phyloP scores from a whole-genome alignment of 1,284 basidiomycete genomes.

The Ustilago nuda region DNA sequence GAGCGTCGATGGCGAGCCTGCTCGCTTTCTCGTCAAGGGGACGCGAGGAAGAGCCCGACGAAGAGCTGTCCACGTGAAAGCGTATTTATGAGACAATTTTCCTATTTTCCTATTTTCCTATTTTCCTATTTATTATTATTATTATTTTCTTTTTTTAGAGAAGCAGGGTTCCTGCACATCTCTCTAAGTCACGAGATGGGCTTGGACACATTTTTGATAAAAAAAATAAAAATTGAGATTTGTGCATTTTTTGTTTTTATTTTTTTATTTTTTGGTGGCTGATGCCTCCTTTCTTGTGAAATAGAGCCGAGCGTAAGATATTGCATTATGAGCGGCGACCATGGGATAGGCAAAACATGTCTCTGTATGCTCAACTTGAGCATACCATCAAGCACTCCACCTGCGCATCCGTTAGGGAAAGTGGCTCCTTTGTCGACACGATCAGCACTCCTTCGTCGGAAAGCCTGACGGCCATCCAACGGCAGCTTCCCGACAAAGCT shows the following conservation, averaged over 20 bases:
- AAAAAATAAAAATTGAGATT: too few species aligned
- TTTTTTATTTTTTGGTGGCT: background rate
- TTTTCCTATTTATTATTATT: background rate
- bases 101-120: too few species aligned
- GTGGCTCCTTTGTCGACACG: background rate
- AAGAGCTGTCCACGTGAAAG: conserved; percentile 10
- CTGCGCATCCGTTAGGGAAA: background rate
- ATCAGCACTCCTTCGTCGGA: background rate
- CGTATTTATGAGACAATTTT: background rate
- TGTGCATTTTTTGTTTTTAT: too few species aligned
- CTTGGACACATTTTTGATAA: background rate
- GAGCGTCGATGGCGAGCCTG: conserved; percentile 1
- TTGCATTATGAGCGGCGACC: conserved; percentile 6
- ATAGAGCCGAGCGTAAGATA: background rate
- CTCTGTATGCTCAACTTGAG: background rate
- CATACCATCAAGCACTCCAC: background rate
- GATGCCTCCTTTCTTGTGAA: background rate
- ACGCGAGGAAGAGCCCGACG: background rate
- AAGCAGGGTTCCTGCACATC: conserved; percentile 6
- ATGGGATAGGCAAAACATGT: conserved; percentile 6
- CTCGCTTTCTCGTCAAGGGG: too few species aligned
- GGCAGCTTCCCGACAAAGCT: background rate
- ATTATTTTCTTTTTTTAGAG: background rate
- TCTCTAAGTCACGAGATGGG: background rate
- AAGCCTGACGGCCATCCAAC: background rate